These are phyloP conservation scores for Rhypophila decipiens DNA, from an alignment of 495 filamentous ascomycete genomes.

Conservation along the genomic window DNA sequence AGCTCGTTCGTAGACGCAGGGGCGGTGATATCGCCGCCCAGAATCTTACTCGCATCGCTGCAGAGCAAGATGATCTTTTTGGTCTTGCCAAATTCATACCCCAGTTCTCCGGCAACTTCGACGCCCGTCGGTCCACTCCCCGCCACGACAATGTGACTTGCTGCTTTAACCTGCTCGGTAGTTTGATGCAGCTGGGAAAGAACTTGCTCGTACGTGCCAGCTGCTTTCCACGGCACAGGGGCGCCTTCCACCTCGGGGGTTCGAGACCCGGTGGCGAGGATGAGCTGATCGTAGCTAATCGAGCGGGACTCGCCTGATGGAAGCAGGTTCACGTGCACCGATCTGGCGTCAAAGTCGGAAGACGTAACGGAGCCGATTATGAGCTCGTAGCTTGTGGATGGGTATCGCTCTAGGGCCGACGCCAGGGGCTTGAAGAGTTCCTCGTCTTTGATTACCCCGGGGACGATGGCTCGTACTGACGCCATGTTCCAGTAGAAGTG, in stretches of 20 bases:
- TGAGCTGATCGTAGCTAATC: constrained; percentile 69
- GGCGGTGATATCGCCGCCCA: constrained; percentile 31
- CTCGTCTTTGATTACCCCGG: constrained; percentile 38
- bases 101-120: constrained; percentile 38
- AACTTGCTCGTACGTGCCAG: constrained; percentile 30
- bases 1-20: constrained; percentile 34
- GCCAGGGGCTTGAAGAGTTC: constrained; percentile 42
- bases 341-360: constrained; percentile 44
- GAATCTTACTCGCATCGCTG: constrained; percentile 30
- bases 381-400: constrained; percentile 31
- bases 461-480: constrained; percentile 48
- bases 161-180: constrained; percentile 22
- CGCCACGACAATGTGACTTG: constrained; percentile 38
- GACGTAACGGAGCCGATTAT: constrained; percentile 33
- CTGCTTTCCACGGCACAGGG: constrained; percentile 42
- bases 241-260: constrained; percentile 38
- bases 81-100: constrained; percentile 37
- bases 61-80: constrained; percentile 47
- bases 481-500: constrained; percentile 55
- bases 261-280: constrained; percentile 88
- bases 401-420: constrained; percentile 33
- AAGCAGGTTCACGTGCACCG: constrained; percentile 42
- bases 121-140: constrained; percentile 39
- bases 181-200: constrained; percentile 19
- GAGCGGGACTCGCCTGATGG: constrained; percentile 16